These are phyloP conservation scores for sweet orange (Citrus sinensis) DNA, from an alignment of 345 rosid species.

Conservation along the genomic window DVS_A1.0 CM039163.1:1002001-1002500, in stretches of 20 bases:
- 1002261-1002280: conserved; percentile 50
- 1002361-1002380: conserved; percentile 4
- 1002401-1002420: conserved; percentile 19
- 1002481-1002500: conserved; percentile 92
- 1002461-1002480: conserved; percentile 99
- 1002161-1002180: conserved; percentile 64
- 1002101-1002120: conserved; percentile 25
- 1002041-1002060: conserved; percentile 5
- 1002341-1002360: conserved; percentile 3
- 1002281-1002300: conserved; percentile 86
- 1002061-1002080: conserved; percentile 13
- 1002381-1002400: conserved; percentile 22
- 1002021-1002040: conserved; percentile 23
- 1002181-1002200: conserved; percentile 68
- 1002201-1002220: conserved; percentile 77
- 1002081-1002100: neutral
- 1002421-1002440: conserved; percentile 57
- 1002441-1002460: conserved; percentile 98
- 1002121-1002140: conserved; percentile 35
- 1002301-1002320: conserved; percentile 68
- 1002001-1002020: neutral
- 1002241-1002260: conserved; percentile 16
- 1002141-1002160: conserved; percentile 12
- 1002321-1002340: conserved; percentile 48
- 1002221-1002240: conserved; percentile 66